Evolutionary conservation across 2,329 filamentous ascomycete genomes (phyloP), one percentile per base, ranked within the genome.

Genomic region (Tolypocladium guangdongense): DNA sequence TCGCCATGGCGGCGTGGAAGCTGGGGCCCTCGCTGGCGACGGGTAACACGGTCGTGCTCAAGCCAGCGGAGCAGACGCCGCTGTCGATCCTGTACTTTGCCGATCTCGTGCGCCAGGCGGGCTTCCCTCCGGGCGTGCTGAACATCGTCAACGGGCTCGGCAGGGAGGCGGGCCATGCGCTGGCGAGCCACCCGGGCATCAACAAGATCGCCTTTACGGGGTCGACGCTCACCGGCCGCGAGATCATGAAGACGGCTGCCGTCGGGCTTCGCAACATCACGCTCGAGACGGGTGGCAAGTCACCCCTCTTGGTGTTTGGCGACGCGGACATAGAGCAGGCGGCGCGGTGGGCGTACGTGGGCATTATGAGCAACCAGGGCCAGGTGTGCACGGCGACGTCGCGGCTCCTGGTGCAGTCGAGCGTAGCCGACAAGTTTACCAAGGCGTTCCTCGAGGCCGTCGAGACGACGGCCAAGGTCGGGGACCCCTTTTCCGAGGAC

Each of bases 201-300:
- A 83, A 88, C 63, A 91, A 91, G 73, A 76, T 92, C 56, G 86
- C 87, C 0, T 92, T 91, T 58, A 91, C 88, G 0, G 88, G 88
- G 39, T 87, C 82, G 4, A 91, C 87, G 0, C 72, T 74, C 1
- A 90, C 87, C 0, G 88, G 84, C 8, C 80, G 81, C 53, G 77
- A 84, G 50, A 88, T 91, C 58, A 90, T 90, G 86, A 88, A 87
- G 65, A 77, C 81, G 68, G 86, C 87, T 0, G 77, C 81, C n/a
- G 69, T 78, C 1, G 88, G 74, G 58, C 71, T 82, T 61, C 85
- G 85, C 69, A 84, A 83, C 62, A 81, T 85, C 54, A 85, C 81
- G 1, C 73, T 86, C 10, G 83, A 86, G 68, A 82, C 82, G 14
- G 84, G 84, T 38, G 84, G 84, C 53, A 87, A 87, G 67, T 82